Conservation (phyloP, 164 flowering plant species). For the Umbellularia californica region DNA sequence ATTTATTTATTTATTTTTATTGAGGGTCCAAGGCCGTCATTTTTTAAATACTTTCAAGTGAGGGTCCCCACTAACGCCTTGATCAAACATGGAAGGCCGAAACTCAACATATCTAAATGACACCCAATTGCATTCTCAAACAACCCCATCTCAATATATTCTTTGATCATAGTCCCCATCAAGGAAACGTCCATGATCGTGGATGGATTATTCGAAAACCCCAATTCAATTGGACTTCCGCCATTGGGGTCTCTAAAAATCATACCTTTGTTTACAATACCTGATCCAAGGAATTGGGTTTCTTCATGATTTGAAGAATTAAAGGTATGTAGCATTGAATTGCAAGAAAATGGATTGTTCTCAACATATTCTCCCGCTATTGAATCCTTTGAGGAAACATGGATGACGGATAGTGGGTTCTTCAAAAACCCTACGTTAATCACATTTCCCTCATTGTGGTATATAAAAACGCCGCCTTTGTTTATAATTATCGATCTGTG, state of each 20-base stretch:
- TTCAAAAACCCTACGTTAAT: neutral
- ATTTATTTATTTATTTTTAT: too few relatives aligned
- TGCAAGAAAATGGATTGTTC: neutral
- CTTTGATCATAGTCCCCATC: conserved; percentile 13
- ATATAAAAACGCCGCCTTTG: neutral
- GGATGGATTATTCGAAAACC: neutral
- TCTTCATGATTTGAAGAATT: neutral
- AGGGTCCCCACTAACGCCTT: conserved; percentile 36
- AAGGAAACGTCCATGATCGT: neutral
- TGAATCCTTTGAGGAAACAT: neutral
- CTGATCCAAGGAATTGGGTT: conserved; percentile 2
- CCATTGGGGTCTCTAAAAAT: neutral
- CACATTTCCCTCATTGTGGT: neutral
- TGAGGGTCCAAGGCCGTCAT: too few relatives aligned
- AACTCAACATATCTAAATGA: conserved; percentile 25
- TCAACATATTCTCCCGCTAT: conserved; percentile 20
- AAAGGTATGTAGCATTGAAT: neutral
- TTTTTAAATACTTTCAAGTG: too few relatives aligned
- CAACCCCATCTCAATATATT: conserved; percentile 21
- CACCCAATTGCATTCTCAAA: conserved; percentile 29
- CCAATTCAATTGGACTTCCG: neutral
- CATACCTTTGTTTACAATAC: neutral
- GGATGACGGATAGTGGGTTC: neutral
- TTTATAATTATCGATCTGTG: neutral
- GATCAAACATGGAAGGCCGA: conserved; percentile 34